Evolutionary conservation across 108 stramenopile genomes (phyloP).

Genomic region (Cyclostephanos invisitatus): DNA sequence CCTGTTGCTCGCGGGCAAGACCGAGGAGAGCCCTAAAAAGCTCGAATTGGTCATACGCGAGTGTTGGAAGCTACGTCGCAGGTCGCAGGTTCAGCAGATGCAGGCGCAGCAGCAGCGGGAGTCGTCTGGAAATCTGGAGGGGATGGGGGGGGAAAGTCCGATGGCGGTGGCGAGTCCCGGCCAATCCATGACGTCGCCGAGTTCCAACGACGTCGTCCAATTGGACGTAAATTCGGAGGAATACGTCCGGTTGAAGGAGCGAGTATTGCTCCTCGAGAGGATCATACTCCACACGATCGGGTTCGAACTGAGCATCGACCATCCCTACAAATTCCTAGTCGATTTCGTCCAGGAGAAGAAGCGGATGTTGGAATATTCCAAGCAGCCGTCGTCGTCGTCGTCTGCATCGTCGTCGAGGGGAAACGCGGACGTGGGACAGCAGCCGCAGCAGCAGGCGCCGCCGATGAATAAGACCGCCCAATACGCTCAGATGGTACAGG

Average conservation of each 20-base stretch:
- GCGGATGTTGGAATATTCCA: constrained; percentile 57
- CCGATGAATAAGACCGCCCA: constrained; percentile 14
- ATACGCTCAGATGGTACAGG: constrained; percentile 62
- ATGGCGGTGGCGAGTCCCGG: constrained; percentile 4
- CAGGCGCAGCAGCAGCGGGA: constrained; percentile 9
- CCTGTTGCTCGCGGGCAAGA: constrained; percentile 83
- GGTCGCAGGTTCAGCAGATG: constrained; percentile 62
- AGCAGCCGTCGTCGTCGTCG: constrained; percentile 10
- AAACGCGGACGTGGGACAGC: neutral
- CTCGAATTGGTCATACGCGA: constrained; percentile 69
- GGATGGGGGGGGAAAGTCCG: constrained; percentile 24
- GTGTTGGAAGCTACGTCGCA: constrained; percentile 63
- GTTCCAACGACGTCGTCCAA: constrained; percentile 1
- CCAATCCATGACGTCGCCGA: constrained; percentile 4
- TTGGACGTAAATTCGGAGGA: constrained; percentile 78
- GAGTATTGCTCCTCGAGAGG: constrained; percentile 80
- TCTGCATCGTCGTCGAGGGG: constrained; percentile 7
- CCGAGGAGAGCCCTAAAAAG: constrained; percentile 88
- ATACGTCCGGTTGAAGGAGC: constrained; percentile 77
- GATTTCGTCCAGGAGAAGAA: constrained; percentile 63
- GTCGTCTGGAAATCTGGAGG: constrained; percentile 7
- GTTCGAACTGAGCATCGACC: constrained; percentile 83
- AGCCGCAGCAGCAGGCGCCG: neutral
- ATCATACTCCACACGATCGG: constrained; percentile 88
- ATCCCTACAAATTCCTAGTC: constrained; percentile 85